Evolutionary conservation across 768 basidiomycete genomes (phyloP).

Genomic region (Mycena metata): DNA sequence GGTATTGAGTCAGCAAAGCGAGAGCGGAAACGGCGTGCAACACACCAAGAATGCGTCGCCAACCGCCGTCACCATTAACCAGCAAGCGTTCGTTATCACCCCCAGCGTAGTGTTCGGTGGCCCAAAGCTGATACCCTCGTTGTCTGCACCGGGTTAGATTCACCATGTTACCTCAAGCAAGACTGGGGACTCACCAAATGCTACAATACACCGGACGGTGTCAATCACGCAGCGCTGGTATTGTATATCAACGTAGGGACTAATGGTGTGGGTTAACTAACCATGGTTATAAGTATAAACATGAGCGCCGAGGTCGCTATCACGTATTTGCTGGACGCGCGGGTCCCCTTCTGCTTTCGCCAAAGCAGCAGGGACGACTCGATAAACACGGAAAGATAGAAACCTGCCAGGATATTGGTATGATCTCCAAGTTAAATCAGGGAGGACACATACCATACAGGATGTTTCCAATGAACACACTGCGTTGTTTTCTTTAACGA

Average conservation of each 20-base stretch:
- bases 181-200: neutral
- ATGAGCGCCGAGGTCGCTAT: neutral
- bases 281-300: conserved; percentile 13
- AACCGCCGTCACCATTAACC: conserved; percentile 4
- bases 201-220: conserved; percentile 8
- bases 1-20: too few species aligned
- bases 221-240: conserved; percentile 12
- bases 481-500: neutral
- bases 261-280: neutral
- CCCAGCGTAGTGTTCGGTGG: conserved; percentile 3
- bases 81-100: too few species aligned
- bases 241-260: too few species aligned
- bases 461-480: conserved; percentile 10
- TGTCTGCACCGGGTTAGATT: neutral
- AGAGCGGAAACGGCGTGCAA: too few species aligned
- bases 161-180: neutral
- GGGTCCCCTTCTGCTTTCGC: neutral
- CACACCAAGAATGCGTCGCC: neutral
- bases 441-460: neutral
- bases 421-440: too few species aligned
- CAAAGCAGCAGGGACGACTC: neutral
- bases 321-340: neutral
- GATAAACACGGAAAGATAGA: conserved; percentile 2
- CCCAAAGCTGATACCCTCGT: neutral
- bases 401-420: neutral